Percentiles rank a stretch among this genome's conserved stretches.
phyloP scores from a whole-genome alignment of 2,329 filamentous ascomycete species.

The Sclerotinia minor region DNA sequence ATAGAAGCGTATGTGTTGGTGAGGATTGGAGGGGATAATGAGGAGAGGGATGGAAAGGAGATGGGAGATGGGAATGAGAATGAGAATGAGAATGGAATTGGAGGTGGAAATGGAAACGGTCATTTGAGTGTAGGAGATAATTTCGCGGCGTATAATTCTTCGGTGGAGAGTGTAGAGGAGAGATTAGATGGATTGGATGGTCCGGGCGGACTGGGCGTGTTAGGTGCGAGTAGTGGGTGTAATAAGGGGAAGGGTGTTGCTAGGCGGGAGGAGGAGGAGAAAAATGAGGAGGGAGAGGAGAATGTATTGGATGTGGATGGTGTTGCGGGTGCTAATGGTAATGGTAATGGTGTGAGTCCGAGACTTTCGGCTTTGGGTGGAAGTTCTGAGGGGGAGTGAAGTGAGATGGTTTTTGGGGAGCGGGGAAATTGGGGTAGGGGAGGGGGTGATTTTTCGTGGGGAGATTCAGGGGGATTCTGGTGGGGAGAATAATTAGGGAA shows the following conservation, averaged over 20 bases:
- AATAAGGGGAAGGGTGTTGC: not conserved
- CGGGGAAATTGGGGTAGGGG: not conserved
- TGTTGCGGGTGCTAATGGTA: too few relatives aligned
- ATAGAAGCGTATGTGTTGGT: not conserved
- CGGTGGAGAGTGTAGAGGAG: not conserved
- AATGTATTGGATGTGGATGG: not conserved
- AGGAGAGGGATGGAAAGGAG: not conserved
- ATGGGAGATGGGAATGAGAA: not conserved
- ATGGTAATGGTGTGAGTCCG: not conserved
- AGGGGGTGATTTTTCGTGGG: too few relatives aligned
- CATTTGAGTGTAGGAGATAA: too few relatives aligned
- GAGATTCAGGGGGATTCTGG: not conserved
- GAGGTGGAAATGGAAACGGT: not conserved
- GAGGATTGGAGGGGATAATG: not conserved
- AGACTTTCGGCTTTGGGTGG: conserved; percentile 10
- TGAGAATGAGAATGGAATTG: too few relatives aligned
- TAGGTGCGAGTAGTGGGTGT: not conserved
- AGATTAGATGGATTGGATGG: not conserved
- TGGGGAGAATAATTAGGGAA: not conserved
- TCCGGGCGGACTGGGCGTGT: not conserved
- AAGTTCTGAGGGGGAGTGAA: not conserved
- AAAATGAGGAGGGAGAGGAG: too few relatives aligned
- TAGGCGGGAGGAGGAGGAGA: not conserved
- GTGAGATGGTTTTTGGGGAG: not conserved
- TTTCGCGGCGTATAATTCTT: not conserved